Conservation (phyloP, 228 moss, liverwort and hornwort genomes). For the Sphagnum magellanicum region DNA sequence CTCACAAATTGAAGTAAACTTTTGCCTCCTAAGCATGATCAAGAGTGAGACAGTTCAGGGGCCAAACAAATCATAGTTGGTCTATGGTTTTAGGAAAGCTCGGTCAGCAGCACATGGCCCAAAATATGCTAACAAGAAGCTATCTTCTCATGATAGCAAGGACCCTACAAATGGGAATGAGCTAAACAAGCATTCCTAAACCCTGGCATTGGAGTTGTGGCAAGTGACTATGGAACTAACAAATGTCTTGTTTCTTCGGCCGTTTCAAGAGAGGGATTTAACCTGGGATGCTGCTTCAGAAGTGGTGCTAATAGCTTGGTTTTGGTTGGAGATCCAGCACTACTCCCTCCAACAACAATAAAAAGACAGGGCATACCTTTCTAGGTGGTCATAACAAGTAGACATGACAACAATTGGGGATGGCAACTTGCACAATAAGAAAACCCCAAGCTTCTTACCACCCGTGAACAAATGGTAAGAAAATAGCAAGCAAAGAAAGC, state of each 20-base stretch:
- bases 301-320: too few relatives aligned
- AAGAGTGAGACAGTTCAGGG: not conserved
- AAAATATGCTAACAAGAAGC: not conserved
- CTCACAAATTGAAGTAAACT: not conserved
- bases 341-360: too few relatives aligned
- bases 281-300: conserved; percentile 42
- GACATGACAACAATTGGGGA: too few relatives aligned
- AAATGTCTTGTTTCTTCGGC: not conserved
- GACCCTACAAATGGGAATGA: not conserved
- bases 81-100: not conserved
- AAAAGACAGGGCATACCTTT: too few relatives aligned
- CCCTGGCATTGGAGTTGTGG: not conserved
- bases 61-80: not conserved
- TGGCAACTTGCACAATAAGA: too few relatives aligned
- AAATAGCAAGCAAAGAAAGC: too few relatives aligned
- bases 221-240: too few relatives aligned
- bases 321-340: too few relatives aligned
- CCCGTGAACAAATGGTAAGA: too few relatives aligned
- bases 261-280: not conserved
- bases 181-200: not conserved
- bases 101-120: not conserved
- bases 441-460: too few relatives aligned
- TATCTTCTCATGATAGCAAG: not conserved
- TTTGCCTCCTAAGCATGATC: too few relatives aligned
- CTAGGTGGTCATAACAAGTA: too few relatives aligned